Evolutionary conservation across 176 grass and related monocot genomes (phyloP).

Genomic region (Pontederia paniculata): DNA sequence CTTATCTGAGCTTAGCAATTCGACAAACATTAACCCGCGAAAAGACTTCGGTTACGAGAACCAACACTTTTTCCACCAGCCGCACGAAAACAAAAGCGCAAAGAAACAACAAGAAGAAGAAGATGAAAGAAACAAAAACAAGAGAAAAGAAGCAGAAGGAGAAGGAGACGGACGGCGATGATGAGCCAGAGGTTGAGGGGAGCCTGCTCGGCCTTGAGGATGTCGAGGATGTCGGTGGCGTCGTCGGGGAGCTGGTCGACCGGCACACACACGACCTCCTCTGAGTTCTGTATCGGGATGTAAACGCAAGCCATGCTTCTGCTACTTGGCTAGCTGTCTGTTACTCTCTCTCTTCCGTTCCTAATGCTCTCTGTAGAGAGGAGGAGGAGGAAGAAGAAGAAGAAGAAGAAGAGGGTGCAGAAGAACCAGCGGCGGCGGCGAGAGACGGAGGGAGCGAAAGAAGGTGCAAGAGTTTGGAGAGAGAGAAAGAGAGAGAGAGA

Average conservation of each 20-base stretch:
- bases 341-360: no score
- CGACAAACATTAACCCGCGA: no score
- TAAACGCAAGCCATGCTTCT: constrained; percentile 47
- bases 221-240: constrained; percentile 88
- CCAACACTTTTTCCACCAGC: background rate
- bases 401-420: no score
- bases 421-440: no score
- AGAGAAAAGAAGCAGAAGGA: background rate
- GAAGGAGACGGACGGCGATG: constrained; percentile 55
- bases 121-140: background rate
- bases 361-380: no score
- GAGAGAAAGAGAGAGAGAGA: no score
- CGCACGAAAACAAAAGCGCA: background rate
- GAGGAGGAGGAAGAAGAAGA: no score
- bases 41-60: no score
- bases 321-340: no score
- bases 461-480: no score
- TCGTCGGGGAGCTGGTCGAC: constrained; percentile 73
- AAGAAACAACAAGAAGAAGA: background rate
- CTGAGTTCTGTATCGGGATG: constrained; percentile 96
- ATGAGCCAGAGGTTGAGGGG: constrained; percentile 89
- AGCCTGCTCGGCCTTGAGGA: constrained; percentile 94
- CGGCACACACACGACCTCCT: constrained; percentile 83
- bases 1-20: no score
- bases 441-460: no score